Evolutionary conservation across 345 rosid species (phyloP).

Genomic region (Boechera divaricarpa): DNA sequence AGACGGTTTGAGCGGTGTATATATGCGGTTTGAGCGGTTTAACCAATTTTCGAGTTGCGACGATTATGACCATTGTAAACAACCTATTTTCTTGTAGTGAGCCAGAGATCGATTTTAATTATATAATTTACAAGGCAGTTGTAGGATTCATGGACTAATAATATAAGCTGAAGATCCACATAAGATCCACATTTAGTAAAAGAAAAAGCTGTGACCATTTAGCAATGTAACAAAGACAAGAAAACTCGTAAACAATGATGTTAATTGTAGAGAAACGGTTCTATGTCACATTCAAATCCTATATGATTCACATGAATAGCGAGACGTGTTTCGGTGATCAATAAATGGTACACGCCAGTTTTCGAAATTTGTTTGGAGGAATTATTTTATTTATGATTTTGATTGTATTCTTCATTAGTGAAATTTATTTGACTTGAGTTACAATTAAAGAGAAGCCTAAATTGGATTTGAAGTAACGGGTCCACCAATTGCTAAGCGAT

Average conservation of each 20-base stretch:
- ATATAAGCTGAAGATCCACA: background rate
- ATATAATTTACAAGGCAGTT: background rate
- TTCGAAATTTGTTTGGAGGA: background rate
- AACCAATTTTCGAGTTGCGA: background rate
- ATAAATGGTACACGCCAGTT: conserved; percentile 9
- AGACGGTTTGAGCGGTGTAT: too few relatives aligned
- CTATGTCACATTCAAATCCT: conserved; percentile 5
- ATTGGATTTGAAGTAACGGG: conserved; percentile 5
- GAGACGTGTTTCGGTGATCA: conserved; percentile 10
- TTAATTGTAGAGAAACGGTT: background rate
- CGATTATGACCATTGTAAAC: background rate
- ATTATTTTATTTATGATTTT: background rate
- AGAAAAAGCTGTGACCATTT: background rate
- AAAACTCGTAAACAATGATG: background rate
- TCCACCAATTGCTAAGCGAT: conserved; percentile 32
- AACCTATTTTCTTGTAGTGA: background rate
- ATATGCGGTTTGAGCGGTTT: background rate
- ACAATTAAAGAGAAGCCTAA: conserved; percentile 5
- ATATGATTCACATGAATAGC: conserved; percentile 30
- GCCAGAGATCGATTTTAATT: background rate
- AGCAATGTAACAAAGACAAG: conserved; percentile 10
- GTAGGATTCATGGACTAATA: background rate
- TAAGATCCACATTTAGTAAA: background rate
- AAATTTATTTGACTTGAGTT: background rate
- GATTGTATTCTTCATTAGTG: background rate